These are phyloP conservation scores for Phytomonas francai DNA, from an alignment of 208 protist species.

Conservation along the genomic window DNA sequence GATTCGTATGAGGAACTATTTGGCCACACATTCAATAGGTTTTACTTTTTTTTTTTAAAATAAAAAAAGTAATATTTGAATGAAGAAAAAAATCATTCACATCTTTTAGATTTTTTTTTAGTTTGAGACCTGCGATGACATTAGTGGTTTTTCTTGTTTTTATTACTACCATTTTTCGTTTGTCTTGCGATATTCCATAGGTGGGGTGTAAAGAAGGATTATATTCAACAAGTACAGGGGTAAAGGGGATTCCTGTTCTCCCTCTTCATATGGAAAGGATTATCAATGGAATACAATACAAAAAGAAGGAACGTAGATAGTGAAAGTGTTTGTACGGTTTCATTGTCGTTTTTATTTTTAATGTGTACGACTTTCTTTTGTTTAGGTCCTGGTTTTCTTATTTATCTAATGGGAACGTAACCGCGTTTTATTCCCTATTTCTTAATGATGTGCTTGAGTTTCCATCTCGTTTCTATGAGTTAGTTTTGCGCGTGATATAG, in stretches of 20 bases:
- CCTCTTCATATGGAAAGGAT: background rate
- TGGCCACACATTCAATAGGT: background rate
- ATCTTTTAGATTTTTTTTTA: conserved; percentile 28
- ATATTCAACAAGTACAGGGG: background rate
- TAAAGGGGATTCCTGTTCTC: no score
- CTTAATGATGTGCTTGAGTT: background rate
- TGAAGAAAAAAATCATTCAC: conserved; percentile 51
- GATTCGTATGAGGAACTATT: no score
- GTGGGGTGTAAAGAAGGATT: background rate
- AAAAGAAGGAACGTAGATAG: background rate
- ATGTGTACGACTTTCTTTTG: background rate
- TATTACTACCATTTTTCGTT: conserved; percentile 6
- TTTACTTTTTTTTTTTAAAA: background rate
- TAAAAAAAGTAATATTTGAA: conserved; percentile 17
- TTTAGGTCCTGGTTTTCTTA: background rate
- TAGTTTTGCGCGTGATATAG: no score
- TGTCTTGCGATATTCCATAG: background rate
- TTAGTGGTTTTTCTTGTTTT: conserved; percentile 7
- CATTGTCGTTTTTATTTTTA: background rate
- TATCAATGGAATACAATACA: background rate
- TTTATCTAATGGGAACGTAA: background rate
- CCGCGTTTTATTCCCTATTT: conserved; percentile 3
- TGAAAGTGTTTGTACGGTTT: background rate
- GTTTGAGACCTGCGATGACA: conserved; percentile 5
- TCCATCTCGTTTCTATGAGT: background rate